Conservation (phyloP, 495 filamentous ascomycete genomes). For the Aspergillus carlsbadensis region DNA sequence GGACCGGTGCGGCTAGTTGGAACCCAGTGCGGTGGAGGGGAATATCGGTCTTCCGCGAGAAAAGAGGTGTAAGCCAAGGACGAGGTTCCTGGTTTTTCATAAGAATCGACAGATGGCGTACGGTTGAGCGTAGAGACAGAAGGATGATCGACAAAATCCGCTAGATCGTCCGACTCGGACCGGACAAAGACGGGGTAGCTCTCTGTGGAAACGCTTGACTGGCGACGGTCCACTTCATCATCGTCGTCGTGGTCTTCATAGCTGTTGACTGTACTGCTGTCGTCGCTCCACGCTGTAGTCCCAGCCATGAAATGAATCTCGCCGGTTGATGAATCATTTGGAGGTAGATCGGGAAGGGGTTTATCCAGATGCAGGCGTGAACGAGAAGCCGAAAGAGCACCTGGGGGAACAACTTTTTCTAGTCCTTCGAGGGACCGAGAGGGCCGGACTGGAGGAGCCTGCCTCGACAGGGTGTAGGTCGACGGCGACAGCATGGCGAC, state of each 20-base stretch:
- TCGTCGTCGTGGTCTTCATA: constrained; percentile 13
- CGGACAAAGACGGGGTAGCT: constrained; percentile 43
- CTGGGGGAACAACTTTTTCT: constrained; percentile 39
- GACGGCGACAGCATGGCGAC: constrained; percentile 27
- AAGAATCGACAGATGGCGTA: constrained; percentile 13
- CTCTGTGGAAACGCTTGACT: constrained; percentile 30
- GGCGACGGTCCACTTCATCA: constrained; percentile 18
- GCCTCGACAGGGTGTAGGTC: constrained; percentile 20
- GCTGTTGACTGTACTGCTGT: constrained; percentile 35
- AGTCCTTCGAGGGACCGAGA: constrained; percentile 46
- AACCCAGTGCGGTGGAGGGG: constrained; percentile 24
- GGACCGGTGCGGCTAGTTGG: constrained; percentile 24
- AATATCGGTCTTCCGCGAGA: constrained; percentile 29
- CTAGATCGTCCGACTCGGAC: constrained; percentile 34
- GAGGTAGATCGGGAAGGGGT: constrained; percentile 38
- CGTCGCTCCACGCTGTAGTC: constrained; percentile 37
- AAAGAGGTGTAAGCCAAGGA: constrained; percentile 21
- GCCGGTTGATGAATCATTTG: constrained; percentile 23
- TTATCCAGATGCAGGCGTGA: constrained; percentile 36
- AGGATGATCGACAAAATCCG: constrained; percentile 25
- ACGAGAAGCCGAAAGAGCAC: constrained; percentile 20
- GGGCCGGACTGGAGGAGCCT: constrained; percentile 37
- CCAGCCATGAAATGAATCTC: constrained; percentile 18
- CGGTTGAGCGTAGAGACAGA: constrained; percentile 15
- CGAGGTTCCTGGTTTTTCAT: constrained; percentile 14